Evolutionary conservation across 768 basidiomycete genomes (phyloP), one percentile per base, ranked within the genome.

Genomic region (Leccinum ochraceum): DNA sequence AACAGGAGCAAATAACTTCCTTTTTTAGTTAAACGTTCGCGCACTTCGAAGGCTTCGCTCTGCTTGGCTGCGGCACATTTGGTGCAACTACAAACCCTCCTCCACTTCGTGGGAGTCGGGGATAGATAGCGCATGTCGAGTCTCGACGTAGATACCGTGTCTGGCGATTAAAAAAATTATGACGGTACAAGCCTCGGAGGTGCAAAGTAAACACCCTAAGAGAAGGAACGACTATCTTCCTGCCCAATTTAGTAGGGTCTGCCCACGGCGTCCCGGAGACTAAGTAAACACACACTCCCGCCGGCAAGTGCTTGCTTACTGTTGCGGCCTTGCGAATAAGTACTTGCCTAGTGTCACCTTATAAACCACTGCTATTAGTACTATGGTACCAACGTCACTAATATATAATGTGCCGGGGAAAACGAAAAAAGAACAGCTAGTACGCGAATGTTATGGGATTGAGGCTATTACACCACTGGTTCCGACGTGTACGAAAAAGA

Each of bases 91-190:
- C 24, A 24, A 24, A 24, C 24, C 24, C 24, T 24, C 24, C 24
- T 24, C 24, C 24, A 24, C 24, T 24, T 24, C 24, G 24, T 24
- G 24, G 24, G 24, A 24, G 24, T 24, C 24, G 24, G 24, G 24
- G 24, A 24, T 24, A 24, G 24, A 24, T 24, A 28, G 63, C 82
- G 87, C 89, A 92, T 67, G 53, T 28, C 16, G 30, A 50, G 26
- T 42, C 24, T 32, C 46, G n/a, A 59, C 14, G 46, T 46, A 13
- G 14, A 4, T n/a, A 44, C n/a, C 17, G 39, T 17, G 39, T 39
- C 54, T 63, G 24, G 28, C 10, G 10, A n/a, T 10, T 22, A 22
- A 22, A 22, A 39, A 53, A 28, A 59, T 20, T n/a, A 44, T 5
- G 44, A 26, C 6, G 52, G 32, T 36, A 17, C 20, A 51, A 59